phyloP scores from a whole-genome alignment of 108 stramenopile genomes.

The Conticribra guillardii region DNA sequence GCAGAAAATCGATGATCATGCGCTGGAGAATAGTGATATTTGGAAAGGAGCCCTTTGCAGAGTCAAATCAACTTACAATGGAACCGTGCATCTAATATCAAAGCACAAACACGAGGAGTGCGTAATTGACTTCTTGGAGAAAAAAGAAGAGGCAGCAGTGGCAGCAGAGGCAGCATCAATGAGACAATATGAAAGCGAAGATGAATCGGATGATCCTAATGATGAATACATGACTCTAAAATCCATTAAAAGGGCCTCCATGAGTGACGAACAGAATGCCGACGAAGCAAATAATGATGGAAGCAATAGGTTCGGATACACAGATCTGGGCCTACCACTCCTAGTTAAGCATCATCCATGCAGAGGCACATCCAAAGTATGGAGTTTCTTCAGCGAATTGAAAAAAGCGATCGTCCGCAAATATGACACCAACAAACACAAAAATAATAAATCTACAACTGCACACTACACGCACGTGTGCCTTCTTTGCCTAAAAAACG shows the following conservation, averaged over 20 bases:
- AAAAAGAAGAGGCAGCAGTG: neutral
- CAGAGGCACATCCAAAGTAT: neutral
- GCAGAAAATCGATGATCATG: neutral
- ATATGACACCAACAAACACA: neutral
- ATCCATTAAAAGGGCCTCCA: neutral
- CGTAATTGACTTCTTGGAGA: neutral
- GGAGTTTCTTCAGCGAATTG: neutral
- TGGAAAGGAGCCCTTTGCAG: neutral
- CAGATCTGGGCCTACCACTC: neutral
- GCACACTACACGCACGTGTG: neutral
- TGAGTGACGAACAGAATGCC: no score
- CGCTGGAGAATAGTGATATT: no score
- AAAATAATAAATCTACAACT: neutral
- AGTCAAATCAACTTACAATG: neutral
- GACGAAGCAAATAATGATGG: neutral
- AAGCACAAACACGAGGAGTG: neutral
- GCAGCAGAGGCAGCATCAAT: neutral
- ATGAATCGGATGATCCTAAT: neutral
- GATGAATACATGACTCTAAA: neutral
- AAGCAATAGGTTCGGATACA: neutral
- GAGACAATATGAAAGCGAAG: neutral
- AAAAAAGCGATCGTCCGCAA: neutral
- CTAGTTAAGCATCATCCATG: neutral
- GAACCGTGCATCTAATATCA: neutral
- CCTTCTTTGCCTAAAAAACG: neutral